Evolutionary conservation across 1,284 basidiomycete genomes (phyloP).

Genomic region (Ceratobasidium sp.): DNA sequence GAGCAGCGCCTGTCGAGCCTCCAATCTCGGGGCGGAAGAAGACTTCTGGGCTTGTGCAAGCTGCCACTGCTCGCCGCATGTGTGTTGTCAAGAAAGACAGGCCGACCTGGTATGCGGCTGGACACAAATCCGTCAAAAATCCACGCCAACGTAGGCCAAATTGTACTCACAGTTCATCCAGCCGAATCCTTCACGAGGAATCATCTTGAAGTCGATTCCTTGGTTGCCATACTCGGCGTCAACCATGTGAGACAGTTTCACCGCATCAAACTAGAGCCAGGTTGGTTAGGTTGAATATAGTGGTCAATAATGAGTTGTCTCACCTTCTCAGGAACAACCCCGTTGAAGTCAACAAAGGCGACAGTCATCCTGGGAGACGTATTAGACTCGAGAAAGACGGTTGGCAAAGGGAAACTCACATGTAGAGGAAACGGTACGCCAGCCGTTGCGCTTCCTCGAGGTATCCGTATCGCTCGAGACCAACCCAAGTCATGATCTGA

Average conservation of each 20-base stretch:
- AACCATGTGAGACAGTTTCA: constrained; percentile 92
- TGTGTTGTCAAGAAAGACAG: constrained; percentile 92
- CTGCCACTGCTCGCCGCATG: constrained; percentile 93
- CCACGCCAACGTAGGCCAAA: no score
- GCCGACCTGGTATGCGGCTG: constrained; percentile 94
- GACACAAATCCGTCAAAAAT: background rate
- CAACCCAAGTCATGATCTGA: constrained; percentile 97
- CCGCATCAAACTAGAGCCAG: constrained; percentile 84
- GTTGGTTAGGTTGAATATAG: constrained; percentile 28
- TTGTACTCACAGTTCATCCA: constrained; percentile 86
- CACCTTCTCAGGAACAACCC: constrained; percentile 95
- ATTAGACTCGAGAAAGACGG: constrained; percentile 3
- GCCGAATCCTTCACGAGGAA: constrained; percentile 96
- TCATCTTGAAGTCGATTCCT: constrained; percentile 96
- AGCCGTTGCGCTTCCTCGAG: constrained; percentile 92
- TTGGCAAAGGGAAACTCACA: constrained; percentile 64
- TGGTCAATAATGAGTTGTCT: constrained; percentile 11
- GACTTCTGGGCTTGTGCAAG: constrained; percentile 90
- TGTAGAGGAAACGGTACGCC: constrained; percentile 96
- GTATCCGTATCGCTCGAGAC: constrained; percentile 95
- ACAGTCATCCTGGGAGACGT: constrained; percentile 79
- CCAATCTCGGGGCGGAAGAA: constrained; percentile 66
- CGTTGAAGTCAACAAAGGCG: constrained; percentile 94
- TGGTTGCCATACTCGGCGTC: constrained; percentile 99
- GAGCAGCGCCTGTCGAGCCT: constrained; percentile 36